Evolutionary conservation across 2,329 filamentous ascomycete genomes (phyloP), one percentile per base, ranked within the genome.

Genomic region (Beauveria australis): DNA sequence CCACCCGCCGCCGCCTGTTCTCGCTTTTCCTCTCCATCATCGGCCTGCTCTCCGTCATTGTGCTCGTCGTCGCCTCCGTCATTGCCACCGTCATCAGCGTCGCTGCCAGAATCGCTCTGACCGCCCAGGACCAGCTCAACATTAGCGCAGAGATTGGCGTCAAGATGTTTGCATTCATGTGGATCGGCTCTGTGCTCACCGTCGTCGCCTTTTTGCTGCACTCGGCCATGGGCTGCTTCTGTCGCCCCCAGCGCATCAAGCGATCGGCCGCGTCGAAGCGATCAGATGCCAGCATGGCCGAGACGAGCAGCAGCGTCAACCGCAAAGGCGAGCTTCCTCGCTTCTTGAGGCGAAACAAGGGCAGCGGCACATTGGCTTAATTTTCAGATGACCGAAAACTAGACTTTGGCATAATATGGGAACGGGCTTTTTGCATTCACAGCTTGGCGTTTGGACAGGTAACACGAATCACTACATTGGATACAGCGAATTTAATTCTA

Each of bases 131-230:
- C 2, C 85, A 89, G 61, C 78, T 97, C 57, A 94, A 96, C 72
- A 92, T 97, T 66, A 72, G 76, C 10, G 89, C 87, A 3, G 75
- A 81, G 3, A 77, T 96, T 40, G 92, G 92, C 6, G 74, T 72
- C 41, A 81, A 84, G 65, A 92, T 96, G 89, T 83, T 96, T 68
- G 88, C 77, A 0, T 95, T 96, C 70, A 93, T 96, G 88, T 97
- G 93, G 92, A 82, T 91, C 30, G 89, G 88, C 0, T 81, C 86
- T 0, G 83, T 79, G 0, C 83, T 87, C 63, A 82, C 84, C 1
- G 74, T 91, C 5, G 68, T 92, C 22, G 87, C 88, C 0, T 92
- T 89, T 67, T 71, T 89, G 37, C 77, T 95, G 22, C 90, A 95
- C 72, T 76, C 88, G 30, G 84, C 87, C 37, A 81, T 93, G 72